A percentile compares a stretch with the other conserved stretches of the same genome.
phyloP scores from a whole-genome alignment of 768 basidiomycete genomes.

The Pisolithus albus region DNA sequence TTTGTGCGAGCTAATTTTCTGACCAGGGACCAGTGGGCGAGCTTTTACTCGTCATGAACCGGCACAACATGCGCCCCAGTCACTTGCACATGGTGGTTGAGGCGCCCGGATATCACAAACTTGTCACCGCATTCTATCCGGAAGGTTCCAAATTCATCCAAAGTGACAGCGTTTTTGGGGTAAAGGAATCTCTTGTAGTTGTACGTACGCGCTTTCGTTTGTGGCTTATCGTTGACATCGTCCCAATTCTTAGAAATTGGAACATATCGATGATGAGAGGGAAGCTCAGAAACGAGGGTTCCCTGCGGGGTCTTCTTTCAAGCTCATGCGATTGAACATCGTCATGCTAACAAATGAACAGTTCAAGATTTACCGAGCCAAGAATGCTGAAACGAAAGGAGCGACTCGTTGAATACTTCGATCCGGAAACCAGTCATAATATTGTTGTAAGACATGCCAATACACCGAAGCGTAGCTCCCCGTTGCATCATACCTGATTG shows the following conservation, averaged over 20 bases:
- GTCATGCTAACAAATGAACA: conserved; percentile 39
- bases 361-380: conserved; percentile 25
- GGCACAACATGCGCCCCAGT: conserved; percentile 75
- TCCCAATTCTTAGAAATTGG: conserved; percentile 36
- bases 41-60: conserved; percentile 45
- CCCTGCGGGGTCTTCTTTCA: conserved; percentile 40
- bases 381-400: conserved; percentile 6
- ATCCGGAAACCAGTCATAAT: too few relatives aligned
- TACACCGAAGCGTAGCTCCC: too few relatives aligned
- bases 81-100: conserved; percentile 73
- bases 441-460: too few relatives aligned
- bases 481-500: too few relatives aligned
- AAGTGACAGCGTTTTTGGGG: conserved; percentile 78
- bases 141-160: conserved; percentile 58
- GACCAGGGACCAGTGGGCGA: conserved; percentile 62
- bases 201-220: conserved; percentile 34
- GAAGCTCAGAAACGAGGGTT: conserved; percentile 49
- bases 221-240: background rate
- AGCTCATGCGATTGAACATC: conserved; percentile 41
- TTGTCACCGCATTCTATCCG: conserved; percentile 70
- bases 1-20: conserved; percentile 7
- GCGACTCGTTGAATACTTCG: background rate
- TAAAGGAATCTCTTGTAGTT: conserved; percentile 69
- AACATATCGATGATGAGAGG: conserved; percentile 45
- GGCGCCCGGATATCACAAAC: conserved; percentile 65